Evolutionary conservation across 768 basidiomycete species (phyloP).

Genomic region (Infundibulicybe gibba): DNA sequence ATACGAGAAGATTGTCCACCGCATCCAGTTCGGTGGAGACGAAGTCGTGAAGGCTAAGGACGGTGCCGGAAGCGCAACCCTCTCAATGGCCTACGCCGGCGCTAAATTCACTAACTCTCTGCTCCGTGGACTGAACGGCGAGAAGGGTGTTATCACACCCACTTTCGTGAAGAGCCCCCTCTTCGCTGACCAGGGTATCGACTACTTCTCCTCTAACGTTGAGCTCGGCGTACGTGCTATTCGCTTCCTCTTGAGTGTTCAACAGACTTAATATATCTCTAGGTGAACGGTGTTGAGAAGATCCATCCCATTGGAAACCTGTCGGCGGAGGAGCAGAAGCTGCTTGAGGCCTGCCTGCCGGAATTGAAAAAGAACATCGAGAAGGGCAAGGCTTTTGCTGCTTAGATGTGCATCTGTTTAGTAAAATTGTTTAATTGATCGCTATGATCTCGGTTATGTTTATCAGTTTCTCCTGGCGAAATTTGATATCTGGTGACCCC

Average conservation of each 20-base stretch:
- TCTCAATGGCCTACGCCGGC: slow-evolving; percentile 95
- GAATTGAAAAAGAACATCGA: slow-evolving; percentile 98
- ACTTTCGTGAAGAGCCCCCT: slow-evolving; percentile 90
- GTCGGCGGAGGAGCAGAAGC: slow-evolving; percentile 78
- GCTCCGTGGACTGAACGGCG: slow-evolving; percentile 82
- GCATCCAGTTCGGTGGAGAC: slow-evolving; percentile 97
- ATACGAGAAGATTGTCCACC: slow-evolving; percentile 77
- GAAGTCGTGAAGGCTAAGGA: slow-evolving; percentile 99
- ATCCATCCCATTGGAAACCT: slow-evolving; percentile 83
- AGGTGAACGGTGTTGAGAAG: slow-evolving; percentile 88
- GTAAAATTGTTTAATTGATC: no score
- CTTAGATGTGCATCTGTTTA: slow-evolving; percentile 14
- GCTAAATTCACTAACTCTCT: slow-evolving; percentile 85
- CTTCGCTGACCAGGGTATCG: slow-evolving; percentile 80
- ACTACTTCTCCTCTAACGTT: slow-evolving; percentile 93
- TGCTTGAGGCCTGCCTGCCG: slow-evolving; percentile 84
- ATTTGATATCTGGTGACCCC: no score
- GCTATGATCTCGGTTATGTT: no score
- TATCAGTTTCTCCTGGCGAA: no score
- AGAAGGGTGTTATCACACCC: slow-evolving; percentile 81
- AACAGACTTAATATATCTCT: slow-evolving; percentile 10
- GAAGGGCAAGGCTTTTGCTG: slow-evolving; percentile 84
- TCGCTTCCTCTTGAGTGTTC: slow-evolving; percentile 2
- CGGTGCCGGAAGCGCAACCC: slow-evolving; percentile 88
- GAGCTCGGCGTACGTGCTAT: slow-evolving; percentile 81